A percentile compares a stretch with the other conserved stretches of the same genome.
phyloP scores from a whole-genome alignment of 257 asterid genomes.

The Solanum etuberosum region DNA sequence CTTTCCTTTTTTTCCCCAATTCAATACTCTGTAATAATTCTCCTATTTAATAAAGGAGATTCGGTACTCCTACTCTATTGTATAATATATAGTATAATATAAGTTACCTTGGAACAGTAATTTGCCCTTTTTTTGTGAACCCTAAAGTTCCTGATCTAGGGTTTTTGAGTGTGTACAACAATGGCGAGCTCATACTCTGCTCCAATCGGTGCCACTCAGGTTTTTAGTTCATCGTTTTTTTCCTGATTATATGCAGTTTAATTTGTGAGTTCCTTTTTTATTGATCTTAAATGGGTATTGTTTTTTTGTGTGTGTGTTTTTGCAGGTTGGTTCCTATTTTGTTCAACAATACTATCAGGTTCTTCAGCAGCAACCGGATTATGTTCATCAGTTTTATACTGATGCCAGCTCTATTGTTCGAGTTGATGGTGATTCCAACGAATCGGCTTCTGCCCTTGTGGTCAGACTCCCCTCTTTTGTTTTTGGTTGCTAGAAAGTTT shows the following conservation, averaged over 20 bases:
- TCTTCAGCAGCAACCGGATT: slow-evolving; percentile 57
- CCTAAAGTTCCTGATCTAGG: slow-evolving; percentile 24
- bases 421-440: slow-evolving; percentile 51
- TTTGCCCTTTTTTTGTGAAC: neutral
- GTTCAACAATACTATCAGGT: slow-evolving; percentile 76
- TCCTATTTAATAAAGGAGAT: neutral
- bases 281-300: neutral
- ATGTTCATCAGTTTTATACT: slow-evolving; percentile 65
- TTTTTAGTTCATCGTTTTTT: neutral
- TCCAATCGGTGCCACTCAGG: slow-evolving; percentile 49
- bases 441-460: slow-evolving; percentile 49
- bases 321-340: slow-evolving; percentile 77
- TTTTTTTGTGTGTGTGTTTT: neutral
- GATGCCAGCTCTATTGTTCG: slow-evolving; percentile 59
- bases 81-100: neutral
- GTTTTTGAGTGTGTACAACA: slow-evolving; percentile 10
- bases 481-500: neutral
- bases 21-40: neutral
- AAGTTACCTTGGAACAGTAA: neutral
- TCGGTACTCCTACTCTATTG: neutral
- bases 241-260: neutral
- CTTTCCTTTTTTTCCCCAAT: neutral
- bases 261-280: neutral
- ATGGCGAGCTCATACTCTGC: slow-evolving; percentile 39
- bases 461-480: slow-evolving; percentile 14